Evolutionary conservation across 345 rosid species (phyloP).

Genomic region (Corchorus olitorius): DNA sequence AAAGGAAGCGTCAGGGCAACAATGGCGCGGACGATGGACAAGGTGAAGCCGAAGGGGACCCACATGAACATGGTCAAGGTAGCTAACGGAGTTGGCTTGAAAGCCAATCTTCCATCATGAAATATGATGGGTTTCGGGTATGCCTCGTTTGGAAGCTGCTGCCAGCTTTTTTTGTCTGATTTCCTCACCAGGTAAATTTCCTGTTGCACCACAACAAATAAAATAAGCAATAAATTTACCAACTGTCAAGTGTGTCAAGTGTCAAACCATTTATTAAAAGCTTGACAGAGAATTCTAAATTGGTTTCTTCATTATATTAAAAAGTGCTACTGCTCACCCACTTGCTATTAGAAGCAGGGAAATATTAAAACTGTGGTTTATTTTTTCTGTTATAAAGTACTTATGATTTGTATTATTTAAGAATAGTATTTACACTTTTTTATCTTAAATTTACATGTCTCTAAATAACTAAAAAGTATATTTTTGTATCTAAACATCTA

Average conservation of each 20-base stretch:
- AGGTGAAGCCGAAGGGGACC: constrained; percentile 55
- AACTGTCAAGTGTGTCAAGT: not conserved
- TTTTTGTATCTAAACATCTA: too few species aligned
- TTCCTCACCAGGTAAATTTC: constrained; percentile 52
- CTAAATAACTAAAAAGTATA: too few species aligned
- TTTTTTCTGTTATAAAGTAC: too few species aligned
- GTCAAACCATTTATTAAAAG: too few species aligned
- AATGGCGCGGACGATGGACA: constrained; percentile 40
- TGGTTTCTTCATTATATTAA: not conserved
- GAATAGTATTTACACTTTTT: too few species aligned
- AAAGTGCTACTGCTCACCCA: not conserved
- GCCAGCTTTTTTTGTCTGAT: constrained; percentile 64
- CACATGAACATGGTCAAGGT: constrained; percentile 66
- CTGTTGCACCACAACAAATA: constrained; percentile 34
- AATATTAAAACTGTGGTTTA: too few species aligned
- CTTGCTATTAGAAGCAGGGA: too few species aligned
- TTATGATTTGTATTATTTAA: too few species aligned
- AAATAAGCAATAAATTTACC: constrained; percentile 12
- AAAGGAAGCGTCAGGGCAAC: constrained; percentile 49
- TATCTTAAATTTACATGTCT: too few species aligned
- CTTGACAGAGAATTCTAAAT: not conserved
- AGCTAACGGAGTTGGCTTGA: constrained; percentile 53
- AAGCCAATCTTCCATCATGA: constrained; percentile 82
- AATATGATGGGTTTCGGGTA: constrained; percentile 70
- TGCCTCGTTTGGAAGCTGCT: constrained; percentile 41